Evolutionary conservation across 2,329 filamentous ascomycete genomes (phyloP), one percentile per base, ranked within the genome.

Genomic region (Pseudopyrenochaeta lycopersici): DNA sequence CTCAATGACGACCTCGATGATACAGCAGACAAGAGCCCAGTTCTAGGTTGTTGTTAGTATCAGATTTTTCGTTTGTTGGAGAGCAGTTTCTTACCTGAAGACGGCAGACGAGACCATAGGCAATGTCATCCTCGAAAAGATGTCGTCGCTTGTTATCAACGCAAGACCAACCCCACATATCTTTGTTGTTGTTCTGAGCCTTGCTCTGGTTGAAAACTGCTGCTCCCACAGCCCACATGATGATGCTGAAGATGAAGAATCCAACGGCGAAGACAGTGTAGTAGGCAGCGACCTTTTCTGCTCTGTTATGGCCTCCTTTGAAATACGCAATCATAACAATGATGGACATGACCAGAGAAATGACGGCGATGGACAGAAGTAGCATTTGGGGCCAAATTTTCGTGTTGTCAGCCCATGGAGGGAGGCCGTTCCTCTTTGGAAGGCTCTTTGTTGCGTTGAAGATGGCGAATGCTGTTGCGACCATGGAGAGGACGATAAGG

Each of bases 91-190:
- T 77, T 80, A 90, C 88, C 82, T 90, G 88, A 69, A 99, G 86
- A 68, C 94, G 90, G 81, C 95, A 99, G 63, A 98, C 85, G 45
- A 99, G 88, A 21, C 87, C 87, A 78, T 98, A 99, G 78, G 95
- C 84, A 66, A 99, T 85, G 68, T 95, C 88, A 51, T 93, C 82
- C 57, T 86, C 74, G 75, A 94, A 98, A 47, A 97, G 80, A 45
- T 92, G 78, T 49, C 88, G 81, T 56, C 94, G 88, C 62, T 88
- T 87, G 76, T 97, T 98, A 69, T 96, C 85, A 52, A 93, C 89
- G 76, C 95, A 99, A n/a, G 92, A 87, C 95, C 95, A 99, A 54
- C 94, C 93, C 95, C 95, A 99, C 77, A 99, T 86, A 76, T 99
- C 95, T 77, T 97, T 87, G 70, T 90, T 90, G 61, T 86, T 80